These are phyloP conservation scores for Staphylotrichum tortipilum DNA, from an alignment of 495 filamentous ascomycete genomes.

Conservation along the genomic window DNA sequence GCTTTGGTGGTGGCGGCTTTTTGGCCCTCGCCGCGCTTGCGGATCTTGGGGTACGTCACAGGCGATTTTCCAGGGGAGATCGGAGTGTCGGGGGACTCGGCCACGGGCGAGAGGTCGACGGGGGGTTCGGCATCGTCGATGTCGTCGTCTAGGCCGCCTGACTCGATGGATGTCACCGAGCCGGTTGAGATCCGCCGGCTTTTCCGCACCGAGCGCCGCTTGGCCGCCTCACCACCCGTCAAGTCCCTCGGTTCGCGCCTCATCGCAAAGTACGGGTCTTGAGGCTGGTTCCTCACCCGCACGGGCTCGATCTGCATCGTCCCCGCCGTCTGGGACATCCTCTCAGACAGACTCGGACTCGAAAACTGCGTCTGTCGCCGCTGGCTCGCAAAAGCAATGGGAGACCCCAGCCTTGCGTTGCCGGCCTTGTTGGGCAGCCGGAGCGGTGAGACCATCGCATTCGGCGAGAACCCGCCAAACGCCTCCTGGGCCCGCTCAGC, in stretches of 20 bases:
- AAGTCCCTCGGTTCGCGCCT: conserved; percentile 13
- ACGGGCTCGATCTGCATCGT: neutral
- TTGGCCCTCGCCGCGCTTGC: conserved; percentile 3
- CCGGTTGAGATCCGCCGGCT: conserved; percentile 15
- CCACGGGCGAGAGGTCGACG: conserved; percentile 35
- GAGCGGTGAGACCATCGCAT: conserved; percentile 20
- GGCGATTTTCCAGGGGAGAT: conserved; percentile 30
- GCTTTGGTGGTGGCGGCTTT: neutral
- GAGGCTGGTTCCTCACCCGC: neutral
- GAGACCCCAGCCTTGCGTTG: conserved; percentile 17
- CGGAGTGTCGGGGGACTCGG: conserved; percentile 29
- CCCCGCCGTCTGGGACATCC: conserved; percentile 4
- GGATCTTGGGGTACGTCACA: conserved; percentile 37
- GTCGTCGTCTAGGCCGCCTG: conserved; percentile 15
- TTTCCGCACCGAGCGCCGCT: conserved; percentile 8
- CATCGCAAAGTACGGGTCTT: conserved; percentile 11
- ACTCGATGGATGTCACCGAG: conserved; percentile 26
- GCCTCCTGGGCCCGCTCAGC: conserved; percentile 29
- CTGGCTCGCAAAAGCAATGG: conserved; percentile 22
- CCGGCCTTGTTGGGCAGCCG: conserved; percentile 13
- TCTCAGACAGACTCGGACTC: neutral
- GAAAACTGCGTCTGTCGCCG: conserved; percentile 4
- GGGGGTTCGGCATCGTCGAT: conserved; percentile 18
- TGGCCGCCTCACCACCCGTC: conserved; percentile 1
- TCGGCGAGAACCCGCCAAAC: conserved; percentile 18